Base-by-base conservation (phyloP, 2,329 filamentous ascomycete genomes). In the Blumeriella jaapii region DNA sequence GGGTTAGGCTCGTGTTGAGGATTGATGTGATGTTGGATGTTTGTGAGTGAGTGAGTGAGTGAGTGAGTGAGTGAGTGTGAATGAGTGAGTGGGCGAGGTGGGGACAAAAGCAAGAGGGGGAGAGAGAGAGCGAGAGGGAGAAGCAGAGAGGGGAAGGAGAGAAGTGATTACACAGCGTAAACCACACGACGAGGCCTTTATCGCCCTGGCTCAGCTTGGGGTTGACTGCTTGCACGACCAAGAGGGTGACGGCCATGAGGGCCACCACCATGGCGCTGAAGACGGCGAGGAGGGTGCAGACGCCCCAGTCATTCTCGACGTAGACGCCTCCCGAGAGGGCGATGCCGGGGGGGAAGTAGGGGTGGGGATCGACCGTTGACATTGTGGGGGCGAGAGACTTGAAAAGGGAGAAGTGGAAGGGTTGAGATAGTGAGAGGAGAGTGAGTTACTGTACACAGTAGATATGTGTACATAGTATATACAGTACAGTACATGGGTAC, bases 161-260 rank as follows among this genome's bases (percentile, higher is more conserved):
- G n/a, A n/a, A n/a, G n/a, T n/a, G 74, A 10, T 44, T 27, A 54
- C 53, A 48, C 29, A 53, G 31, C 3, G 48, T 36, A 34, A 55
- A 55, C 53, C 53, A 55, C 17, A 52, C 25, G 3, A 55, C 38
- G 12, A 52, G 33, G 6, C 28, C 44, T 26, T 40, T 39, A 36
- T 55, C 52, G n/a, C 32, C 14, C 7, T 19, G 18, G 20, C 34
- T 42, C 13, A 55, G 33, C 4, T 27, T 25, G 16, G 45, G 49
- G 40, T 53, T 49, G 3, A 44, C 29, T 16, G 38, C 36, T 22
- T 33, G 41, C 9, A 40, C 30, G 2, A 42, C 18, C 11, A 42
- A 5, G 8, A 48, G 34, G 3, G 48, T 38, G 11, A 40, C 26
- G 9, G 36, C 40, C 6, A 53, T 29, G 2, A 55, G 22, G 3